Evolutionary conservation across 2,329 filamentous ascomycete genomes (phyloP).

Genomic region (Byssothecium circinans): DNA sequence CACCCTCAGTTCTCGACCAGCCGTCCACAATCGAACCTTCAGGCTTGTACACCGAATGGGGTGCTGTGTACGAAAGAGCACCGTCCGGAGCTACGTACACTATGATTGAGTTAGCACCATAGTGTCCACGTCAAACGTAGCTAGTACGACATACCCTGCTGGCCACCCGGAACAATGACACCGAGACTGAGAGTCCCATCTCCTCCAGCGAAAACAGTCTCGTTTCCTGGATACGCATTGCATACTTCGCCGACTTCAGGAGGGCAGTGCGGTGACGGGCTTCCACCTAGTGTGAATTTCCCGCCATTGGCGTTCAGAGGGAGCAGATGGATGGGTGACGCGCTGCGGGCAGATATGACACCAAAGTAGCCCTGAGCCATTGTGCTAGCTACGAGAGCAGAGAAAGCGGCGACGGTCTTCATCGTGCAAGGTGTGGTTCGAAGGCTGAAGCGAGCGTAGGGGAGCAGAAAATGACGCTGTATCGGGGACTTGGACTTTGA

Average conservation of each 20-base stretch:
- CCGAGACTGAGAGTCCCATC: slow-evolving; percentile 38
- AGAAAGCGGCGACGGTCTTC: slow-evolving; percentile 38
- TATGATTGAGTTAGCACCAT: slow-evolving; percentile 10
- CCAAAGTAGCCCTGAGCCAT: slow-evolving; percentile 42
- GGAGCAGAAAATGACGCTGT: neutral
- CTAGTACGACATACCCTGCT: slow-evolving; percentile 44
- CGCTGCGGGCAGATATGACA: slow-evolving; percentile 50
- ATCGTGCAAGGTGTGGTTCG: slow-evolving; percentile 24
- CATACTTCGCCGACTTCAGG: slow-evolving; percentile 43
- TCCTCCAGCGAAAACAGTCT: slow-evolving; percentile 50
- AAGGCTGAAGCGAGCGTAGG: slow-evolving; percentile 17
- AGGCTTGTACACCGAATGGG: slow-evolving; percentile 59
- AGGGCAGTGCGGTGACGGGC: slow-evolving; percentile 55
- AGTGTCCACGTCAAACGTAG: neutral
- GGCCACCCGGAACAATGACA: slow-evolving; percentile 64
- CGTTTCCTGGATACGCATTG: slow-evolving; percentile 46
- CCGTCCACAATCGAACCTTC: slow-evolving; percentile 54
- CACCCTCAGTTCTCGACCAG: slow-evolving; percentile 47
- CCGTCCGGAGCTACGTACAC: slow-evolving; percentile 61
- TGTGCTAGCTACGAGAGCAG: slow-evolving; percentile 28
- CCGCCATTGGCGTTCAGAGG: slow-evolving; percentile 51
- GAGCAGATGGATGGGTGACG: slow-evolving; percentile 53
- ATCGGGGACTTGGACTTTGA: neutral
- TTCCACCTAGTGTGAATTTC: slow-evolving; percentile 55
- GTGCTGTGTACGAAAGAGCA: slow-evolving; percentile 57